Evolutionary conservation across 2,329 filamentous ascomycete genomes (phyloP), one percentile per base, ranked within the genome.

Genomic region (Madurella mycetomatis): DNA sequence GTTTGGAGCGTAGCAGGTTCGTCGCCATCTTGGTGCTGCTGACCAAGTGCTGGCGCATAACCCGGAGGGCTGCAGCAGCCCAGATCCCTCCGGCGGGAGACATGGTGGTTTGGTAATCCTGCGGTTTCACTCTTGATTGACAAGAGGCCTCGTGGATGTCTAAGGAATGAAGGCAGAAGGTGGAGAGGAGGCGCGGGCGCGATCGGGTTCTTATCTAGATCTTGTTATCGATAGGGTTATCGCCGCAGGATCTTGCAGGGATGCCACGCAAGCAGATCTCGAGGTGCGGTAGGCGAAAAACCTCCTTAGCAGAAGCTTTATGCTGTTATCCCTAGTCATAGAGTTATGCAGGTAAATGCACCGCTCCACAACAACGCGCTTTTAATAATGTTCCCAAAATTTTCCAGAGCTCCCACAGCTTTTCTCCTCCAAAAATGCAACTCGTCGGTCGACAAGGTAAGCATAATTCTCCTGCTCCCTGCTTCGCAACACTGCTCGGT

Each of bases 41-140:
- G 46, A 58, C 59, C 66, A 78, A 71, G 66, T 80, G 76, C 62
- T 72, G 73, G 66, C 78, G 76, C 64, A 82, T 72, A 63, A 79
- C 70, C 68, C 78, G 78, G 67, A 82, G 70, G 72, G 78, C 76
- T 67, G 74, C 72, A 55, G 79, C 77, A 65, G 76, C 80, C 80
- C 76, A 81, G 68, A 82, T 73, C 71, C 77, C 79, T 74, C 78
- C 78, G 67, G 71, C 68, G 67, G 78, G 76, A 71, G 75, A 75
- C 81, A 84, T 84, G 68, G 60, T 49, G 47, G 58, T 64, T 63
- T 58, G 60, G 59, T 60, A 58, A 55, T 44, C 53, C 45, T 47
- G 54, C 25, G 48, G 34, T 52, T 39, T 47, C 47, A 56, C 32
- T 19, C 44, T 43, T 42, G 31, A 25, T 1, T 2, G 44, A 42